Conservation (phyloP, 2,329 filamentous ascomycete species). For the Blastomyces emzantsi region DNA sequence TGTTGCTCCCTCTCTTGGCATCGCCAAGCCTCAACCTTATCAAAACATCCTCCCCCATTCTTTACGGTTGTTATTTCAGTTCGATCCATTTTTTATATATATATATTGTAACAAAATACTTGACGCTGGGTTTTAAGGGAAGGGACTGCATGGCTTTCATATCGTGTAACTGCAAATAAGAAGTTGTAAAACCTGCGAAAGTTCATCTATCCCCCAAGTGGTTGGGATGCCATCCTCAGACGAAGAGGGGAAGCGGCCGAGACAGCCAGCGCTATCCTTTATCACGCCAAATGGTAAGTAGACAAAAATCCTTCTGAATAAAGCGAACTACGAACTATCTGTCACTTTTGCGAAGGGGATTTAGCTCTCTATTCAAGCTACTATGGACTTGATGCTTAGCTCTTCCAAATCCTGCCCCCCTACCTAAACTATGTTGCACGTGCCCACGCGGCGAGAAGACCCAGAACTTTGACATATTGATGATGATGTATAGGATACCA, state of each 20-base stretch:
- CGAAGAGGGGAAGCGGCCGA: conserved; percentile 1
- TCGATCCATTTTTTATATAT: background rate
- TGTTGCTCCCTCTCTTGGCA: background rate
- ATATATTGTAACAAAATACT: background rate
- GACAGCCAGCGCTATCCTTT: background rate
- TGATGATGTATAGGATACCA: conserved; percentile 34
- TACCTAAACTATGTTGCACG: too few relatives aligned
- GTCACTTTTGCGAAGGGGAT: background rate
- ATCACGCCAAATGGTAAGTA: conserved; percentile 4
- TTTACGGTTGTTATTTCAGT: background rate
- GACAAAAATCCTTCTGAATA: background rate
- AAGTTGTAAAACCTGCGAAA: background rate
- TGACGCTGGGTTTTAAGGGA: background rate
- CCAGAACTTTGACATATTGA: background rate
- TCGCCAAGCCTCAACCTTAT: background rate
- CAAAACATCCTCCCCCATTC: background rate
- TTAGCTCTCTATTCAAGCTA: background rate
- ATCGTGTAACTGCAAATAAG: background rate
- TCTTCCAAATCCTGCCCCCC: background rate
- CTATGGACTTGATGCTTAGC: background rate
- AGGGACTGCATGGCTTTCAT: background rate
- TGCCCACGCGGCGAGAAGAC: too few relatives aligned
- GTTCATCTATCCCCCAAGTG: background rate
- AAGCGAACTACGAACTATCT: background rate
- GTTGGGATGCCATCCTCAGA: conserved; percentile 1